Evolutionary conservation across 768 basidiomycete genomes (phyloP).

Genomic region (Agaricus sinodeliciosus): DNA sequence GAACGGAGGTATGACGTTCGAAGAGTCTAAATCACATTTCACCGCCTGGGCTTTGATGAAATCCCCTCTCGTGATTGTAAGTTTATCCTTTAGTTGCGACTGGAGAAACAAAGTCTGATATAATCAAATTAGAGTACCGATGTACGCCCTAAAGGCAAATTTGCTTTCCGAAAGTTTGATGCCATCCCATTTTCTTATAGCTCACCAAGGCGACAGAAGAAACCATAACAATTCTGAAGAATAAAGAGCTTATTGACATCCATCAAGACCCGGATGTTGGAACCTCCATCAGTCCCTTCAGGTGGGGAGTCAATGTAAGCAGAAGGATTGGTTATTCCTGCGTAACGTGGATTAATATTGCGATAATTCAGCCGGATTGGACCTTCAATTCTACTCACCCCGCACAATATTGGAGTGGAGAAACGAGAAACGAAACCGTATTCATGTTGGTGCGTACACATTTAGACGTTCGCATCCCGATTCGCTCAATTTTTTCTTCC

Average conservation of each 20-base stretch:
- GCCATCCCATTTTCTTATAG: background rate
- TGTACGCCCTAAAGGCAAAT: constrained; percentile 15
- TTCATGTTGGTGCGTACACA: constrained; percentile 49
- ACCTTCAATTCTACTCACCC: constrained; percentile 41
- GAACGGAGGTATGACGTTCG: constrained; percentile 53
- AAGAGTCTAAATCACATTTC: constrained; percentile 65
- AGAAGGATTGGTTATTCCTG: background rate
- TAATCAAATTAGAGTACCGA: constrained; percentile 9
- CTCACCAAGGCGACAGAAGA: constrained; percentile 30
- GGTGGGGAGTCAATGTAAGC: constrained; percentile 63
- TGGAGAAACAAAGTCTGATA: background rate
- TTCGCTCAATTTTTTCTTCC: background rate
- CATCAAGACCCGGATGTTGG: constrained; percentile 62
- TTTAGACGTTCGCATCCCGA: background rate
- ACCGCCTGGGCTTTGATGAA: constrained; percentile 70
- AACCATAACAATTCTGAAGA: constrained; percentile 49
- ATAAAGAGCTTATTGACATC: constrained; percentile 62
- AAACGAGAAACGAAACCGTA: constrained; percentile 55
- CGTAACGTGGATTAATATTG: background rate
- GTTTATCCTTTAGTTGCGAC: background rate
- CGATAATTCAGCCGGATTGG: constrained; percentile 33
- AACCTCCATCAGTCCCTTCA: constrained; percentile 54
- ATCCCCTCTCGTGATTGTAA: constrained; percentile 50
- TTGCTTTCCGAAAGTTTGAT: background rate
- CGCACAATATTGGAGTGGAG: constrained; percentile 68